Percentiles rank a stretch among this genome's conserved stretches.
phyloP scores from a whole-genome alignment of 768 basidiomycete genomes.

The Pholiota molesta region DNA sequence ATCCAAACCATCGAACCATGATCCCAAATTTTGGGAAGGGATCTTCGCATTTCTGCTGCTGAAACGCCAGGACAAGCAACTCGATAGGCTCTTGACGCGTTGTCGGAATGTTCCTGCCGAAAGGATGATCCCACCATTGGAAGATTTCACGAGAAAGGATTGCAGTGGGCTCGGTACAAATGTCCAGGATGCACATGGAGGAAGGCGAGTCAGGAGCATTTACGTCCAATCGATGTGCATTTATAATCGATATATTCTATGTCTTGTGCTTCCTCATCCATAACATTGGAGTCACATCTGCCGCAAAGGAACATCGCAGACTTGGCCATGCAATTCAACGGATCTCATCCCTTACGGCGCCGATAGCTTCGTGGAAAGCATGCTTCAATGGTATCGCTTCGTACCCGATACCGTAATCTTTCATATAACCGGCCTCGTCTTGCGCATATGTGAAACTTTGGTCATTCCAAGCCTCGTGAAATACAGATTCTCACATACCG shows the following conservation, averaged over 20 bases:
- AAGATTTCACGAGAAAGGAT: background rate
- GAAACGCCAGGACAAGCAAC: background rate
- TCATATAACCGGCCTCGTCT: background rate
- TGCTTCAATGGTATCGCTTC: constrained; percentile 12
- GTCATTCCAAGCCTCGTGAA: background rate
- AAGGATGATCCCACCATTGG: background rate
- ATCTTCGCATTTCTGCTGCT: background rate
- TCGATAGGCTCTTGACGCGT: background rate
- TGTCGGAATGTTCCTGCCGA: background rate
- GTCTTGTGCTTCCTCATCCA: background rate
- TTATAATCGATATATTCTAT: background rate
- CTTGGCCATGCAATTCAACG: background rate
- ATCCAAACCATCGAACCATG: background rate
- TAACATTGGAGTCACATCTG: background rate
- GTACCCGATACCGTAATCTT: constrained; percentile 9
- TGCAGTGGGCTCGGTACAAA: background rate
- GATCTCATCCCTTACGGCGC: constrained; percentile 8
- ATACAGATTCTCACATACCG: background rate
- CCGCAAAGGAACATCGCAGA: background rate
- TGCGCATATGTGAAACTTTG: background rate
- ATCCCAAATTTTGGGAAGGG: background rate
- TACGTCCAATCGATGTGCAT: background rate
- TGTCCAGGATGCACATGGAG: background rate
- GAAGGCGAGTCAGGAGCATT: background rate
- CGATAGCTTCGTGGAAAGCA: constrained; percentile 8